Percentiles rank a stretch among this genome's conserved stretches.
Evolutionary conservation across 768 basidiomycete genomes (phyloP).

Genomic region (Kondoa malvinella): DNA sequence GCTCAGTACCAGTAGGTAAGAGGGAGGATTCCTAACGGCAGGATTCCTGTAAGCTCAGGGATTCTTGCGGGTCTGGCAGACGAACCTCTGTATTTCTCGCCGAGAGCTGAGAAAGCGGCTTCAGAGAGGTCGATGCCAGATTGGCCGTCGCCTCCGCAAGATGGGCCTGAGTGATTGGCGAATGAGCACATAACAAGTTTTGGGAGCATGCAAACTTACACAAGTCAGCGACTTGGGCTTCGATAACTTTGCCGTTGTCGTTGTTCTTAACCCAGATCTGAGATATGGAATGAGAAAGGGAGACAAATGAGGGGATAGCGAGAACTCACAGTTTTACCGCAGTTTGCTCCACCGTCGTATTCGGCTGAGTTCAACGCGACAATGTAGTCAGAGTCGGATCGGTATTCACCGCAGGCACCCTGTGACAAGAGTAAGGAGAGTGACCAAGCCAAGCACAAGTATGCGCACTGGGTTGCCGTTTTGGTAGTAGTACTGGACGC

Average conservation of each 20-base stretch:
- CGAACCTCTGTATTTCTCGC: neutral
- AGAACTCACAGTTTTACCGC: no score
- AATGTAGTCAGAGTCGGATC: slow-evolving; percentile 40
- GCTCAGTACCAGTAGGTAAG: neutral
- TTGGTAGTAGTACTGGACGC: neutral
- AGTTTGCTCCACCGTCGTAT: neutral
- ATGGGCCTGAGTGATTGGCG: neutral
- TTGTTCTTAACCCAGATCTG: neutral
- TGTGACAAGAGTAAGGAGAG: neutral
- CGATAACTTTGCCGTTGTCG: no score
- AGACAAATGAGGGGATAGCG: no score
- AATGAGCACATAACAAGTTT: no score
- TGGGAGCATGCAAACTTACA: no score
- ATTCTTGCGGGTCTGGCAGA: no score
- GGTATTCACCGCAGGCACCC: slow-evolving; percentile 42
- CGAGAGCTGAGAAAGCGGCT: neutral
- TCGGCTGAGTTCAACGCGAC: slow-evolving; percentile 37
- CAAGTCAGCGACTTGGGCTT: neutral
- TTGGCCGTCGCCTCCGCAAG: neutral
- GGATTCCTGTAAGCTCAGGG: no score
- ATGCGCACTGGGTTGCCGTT: neutral
- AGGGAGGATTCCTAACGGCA: no score
- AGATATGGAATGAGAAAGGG: no score
- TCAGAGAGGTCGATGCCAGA: neutral
- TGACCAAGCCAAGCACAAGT: neutral